These are phyloP conservation scores for Teratosphaeria gauchensis DNA, from an alignment of 2,329 filamentous ascomycete genomes.

Conservation along the genomic window DNA sequence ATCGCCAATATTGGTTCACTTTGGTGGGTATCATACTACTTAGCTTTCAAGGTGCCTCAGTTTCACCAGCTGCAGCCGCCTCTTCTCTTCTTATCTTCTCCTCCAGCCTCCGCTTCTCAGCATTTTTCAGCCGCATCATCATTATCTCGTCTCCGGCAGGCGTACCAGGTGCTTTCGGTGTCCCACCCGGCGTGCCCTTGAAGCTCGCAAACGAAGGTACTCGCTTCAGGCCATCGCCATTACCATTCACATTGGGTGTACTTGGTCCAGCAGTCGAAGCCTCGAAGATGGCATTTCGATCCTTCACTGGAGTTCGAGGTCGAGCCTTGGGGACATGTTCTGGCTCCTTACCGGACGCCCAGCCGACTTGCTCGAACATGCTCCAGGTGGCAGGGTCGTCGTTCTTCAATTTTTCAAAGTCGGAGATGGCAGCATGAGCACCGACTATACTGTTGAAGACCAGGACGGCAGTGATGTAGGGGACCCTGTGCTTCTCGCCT, in stretches of 20 bases:
- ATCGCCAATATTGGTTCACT: too few relatives aligned
- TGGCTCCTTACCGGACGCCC: slow-evolving; percentile 46
- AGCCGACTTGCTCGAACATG: slow-evolving; percentile 44
- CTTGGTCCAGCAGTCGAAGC: background rate
- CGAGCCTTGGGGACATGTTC: slow-evolving; percentile 28
- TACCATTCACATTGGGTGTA: slow-evolving; percentile 1
- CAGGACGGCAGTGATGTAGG: slow-evolving; percentile 42
- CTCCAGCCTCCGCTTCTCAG: slow-evolving; percentile 35
- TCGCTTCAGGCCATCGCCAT: slow-evolving; percentile 6
- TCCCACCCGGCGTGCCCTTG: slow-evolving; percentile 20
- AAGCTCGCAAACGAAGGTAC: slow-evolving; percentile 22
- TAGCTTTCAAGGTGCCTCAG: background rate
- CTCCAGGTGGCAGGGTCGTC: slow-evolving; percentile 35
- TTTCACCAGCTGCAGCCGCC: background rate
- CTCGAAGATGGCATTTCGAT: background rate
- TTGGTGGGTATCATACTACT: background rate
- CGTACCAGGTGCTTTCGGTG: slow-evolving; percentile 19
- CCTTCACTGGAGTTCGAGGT: background rate
- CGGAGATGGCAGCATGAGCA: slow-evolving; percentile 47
- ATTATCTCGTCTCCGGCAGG: slow-evolving; percentile 32
- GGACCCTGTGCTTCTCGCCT: slow-evolving; percentile 19
- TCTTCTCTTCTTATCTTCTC: slow-evolving; percentile 35
- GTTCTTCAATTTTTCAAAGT: slow-evolving; percentile 25
- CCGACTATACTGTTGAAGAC: slow-evolving; percentile 49
- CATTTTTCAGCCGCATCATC: slow-evolving; percentile 36